Conservation (phyloP, 176 grass and related monocot genomes). For the Carex myosuroides region DNA sequence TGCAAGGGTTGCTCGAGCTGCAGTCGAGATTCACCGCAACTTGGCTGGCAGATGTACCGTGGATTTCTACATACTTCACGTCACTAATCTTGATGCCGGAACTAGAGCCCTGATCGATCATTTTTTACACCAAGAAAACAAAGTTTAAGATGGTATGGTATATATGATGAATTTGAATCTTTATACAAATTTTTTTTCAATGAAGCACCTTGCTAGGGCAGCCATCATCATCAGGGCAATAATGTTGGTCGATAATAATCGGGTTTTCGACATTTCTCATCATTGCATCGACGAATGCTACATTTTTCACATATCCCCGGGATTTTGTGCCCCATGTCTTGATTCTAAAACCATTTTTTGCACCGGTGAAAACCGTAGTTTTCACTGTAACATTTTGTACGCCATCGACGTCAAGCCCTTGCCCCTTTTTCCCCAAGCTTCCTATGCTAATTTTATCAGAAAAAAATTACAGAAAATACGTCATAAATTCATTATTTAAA, state of each 20-base stretch:
- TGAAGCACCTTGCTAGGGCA: constrained; percentile 32
- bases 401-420: constrained; percentile 36
- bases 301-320: constrained; percentile 42
- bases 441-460: constrained; percentile 19
- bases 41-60: constrained; percentile 51
- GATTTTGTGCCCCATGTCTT: constrained; percentile 74
- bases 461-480: neutral
- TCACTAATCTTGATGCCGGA: constrained; percentile 72
- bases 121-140: neutral
- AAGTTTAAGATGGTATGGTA: neutral
- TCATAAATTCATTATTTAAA: neutral
- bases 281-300: constrained; percentile 47
- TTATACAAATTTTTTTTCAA: neutral
- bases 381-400: constrained; percentile 76
- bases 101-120: constrained; percentile 26
- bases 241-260: constrained; percentile 90
- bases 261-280: constrained; percentile 75
- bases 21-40: constrained; percentile 76
- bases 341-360: constrained; percentile 66
- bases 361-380: constrained; percentile 62
- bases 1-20: constrained; percentile 75
- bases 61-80: constrained; percentile 47
- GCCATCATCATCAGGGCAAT: constrained; percentile 43
- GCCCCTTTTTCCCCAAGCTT: constrained; percentile 28
- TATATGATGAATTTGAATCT: neutral